These are phyloP conservation scores for Fusarium sp. DNA, from an alignment of 2,329 filamentous ascomycete species.

Conservation along the genomic window DNA sequence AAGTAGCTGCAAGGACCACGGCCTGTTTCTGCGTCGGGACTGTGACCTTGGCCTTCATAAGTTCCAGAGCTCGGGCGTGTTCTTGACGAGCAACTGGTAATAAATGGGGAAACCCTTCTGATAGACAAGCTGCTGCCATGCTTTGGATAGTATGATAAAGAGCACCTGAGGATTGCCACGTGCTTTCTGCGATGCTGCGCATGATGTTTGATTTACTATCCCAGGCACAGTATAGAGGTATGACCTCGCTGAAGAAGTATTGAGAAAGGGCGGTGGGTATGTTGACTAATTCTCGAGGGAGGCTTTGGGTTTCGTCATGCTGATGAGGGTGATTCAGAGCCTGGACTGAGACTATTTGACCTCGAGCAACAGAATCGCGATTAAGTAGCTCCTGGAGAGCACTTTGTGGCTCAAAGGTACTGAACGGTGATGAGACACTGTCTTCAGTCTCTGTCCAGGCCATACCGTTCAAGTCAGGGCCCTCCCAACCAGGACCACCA, in stretches of 20 bases:
- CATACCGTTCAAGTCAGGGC: neutral
- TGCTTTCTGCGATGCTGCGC: neutral
- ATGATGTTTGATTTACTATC: slow-evolving; percentile 11
- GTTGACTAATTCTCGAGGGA: neutral
- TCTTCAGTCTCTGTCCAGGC: neutral
- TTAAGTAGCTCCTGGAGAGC: neutral
- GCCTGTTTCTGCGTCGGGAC: neutral
- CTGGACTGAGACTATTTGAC: neutral
- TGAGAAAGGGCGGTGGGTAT: slow-evolving; percentile 2
- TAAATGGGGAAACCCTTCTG: neutral
- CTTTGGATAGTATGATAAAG: slow-evolving; percentile 16
- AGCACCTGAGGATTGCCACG: neutral
- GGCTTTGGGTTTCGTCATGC: neutral
- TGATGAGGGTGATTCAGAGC: no score
- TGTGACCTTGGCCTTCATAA: neutral
- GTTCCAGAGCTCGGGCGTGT: neutral
- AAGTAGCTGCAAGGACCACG: neutral
- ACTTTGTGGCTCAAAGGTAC: neutral
- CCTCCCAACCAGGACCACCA: neutral
- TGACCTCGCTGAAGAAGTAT: slow-evolving; percentile 8
- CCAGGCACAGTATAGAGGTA: slow-evolving; percentile 12
- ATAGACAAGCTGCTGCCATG: slow-evolving; percentile 16
- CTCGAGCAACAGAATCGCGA: no score
- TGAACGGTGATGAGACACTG: neutral
- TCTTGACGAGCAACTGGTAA: neutral